A percentile compares a stretch with the other conserved stretches of the same genome.
phyloP scores from a whole-genome alignment of 148 eudicot genomes.

The Fagopyrum homotropicum region DNA sequence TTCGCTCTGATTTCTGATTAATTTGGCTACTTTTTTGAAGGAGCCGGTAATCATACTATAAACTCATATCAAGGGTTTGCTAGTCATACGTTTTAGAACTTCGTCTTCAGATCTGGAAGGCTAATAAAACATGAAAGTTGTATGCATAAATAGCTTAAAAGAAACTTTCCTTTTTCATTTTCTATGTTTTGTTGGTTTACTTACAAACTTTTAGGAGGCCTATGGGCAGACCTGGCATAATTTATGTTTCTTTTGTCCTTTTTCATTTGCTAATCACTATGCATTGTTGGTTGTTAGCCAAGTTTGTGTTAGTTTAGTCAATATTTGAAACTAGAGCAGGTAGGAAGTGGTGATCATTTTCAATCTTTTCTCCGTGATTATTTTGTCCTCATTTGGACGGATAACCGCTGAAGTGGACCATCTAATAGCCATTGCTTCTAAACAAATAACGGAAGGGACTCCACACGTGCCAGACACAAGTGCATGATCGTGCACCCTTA shows the following conservation, averaged over 20 bases:
- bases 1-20: conserved; percentile 6
- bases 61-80: neutral
- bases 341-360: neutral
- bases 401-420: no score
- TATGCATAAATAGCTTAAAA: neutral
- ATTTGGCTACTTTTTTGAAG: neutral
- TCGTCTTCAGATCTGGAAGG: neutral
- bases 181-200: neutral
- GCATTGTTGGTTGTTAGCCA: neutral
- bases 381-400: no score
- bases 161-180: neutral
- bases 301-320: neutral
- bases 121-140: neutral
- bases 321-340: neutral
- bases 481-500: no score
- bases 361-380: no score
- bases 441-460: no score
- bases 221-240: neutral
- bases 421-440: no score
- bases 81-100: neutral
- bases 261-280: neutral
- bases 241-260: neutral
- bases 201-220: neutral
- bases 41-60: neutral
- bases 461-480: no score